phyloP scores from a whole-genome alignment of 345 rosid species.

The Gossypium stocksii region DNA sequence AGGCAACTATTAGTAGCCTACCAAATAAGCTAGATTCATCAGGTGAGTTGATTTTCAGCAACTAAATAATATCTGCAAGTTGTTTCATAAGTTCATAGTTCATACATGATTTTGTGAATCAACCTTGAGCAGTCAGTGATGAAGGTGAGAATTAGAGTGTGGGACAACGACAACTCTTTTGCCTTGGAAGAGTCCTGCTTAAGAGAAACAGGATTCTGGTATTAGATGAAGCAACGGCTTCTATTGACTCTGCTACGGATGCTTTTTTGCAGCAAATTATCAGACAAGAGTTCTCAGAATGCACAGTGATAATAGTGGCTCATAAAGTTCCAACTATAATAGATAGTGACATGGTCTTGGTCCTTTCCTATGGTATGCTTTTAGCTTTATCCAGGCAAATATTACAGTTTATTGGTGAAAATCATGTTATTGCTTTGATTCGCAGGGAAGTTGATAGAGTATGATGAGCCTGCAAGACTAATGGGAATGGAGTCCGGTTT shows the following conservation, averaged over 20 bases:
- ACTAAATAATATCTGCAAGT: neutral
- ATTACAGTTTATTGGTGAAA: neutral
- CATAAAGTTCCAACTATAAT: slow-evolving; percentile 72
- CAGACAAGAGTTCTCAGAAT: slow-evolving; percentile 54
- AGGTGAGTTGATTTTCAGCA: slow-evolving; percentile 26
- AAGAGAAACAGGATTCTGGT: slow-evolving; percentile 61
- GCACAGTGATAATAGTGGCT: slow-evolving; percentile 67
- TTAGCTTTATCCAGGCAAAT: neutral
- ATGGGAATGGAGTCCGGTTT: slow-evolving; percentile 61
- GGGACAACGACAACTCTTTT: slow-evolving; percentile 70
- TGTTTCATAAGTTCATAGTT: neutral
- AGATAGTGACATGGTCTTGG: slow-evolving; percentile 84
- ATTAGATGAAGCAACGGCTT: slow-evolving; percentile 68
- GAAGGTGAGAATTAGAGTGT: slow-evolving; percentile 89
- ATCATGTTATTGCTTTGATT: slow-evolving; percentile 2
- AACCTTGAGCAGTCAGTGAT: slow-evolving; percentile 44
- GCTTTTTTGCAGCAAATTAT: slow-evolving; percentile 62
- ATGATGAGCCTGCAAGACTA: slow-evolving; percentile 59
- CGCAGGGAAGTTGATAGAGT: slow-evolving; percentile 58
- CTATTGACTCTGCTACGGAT: slow-evolving; percentile 66
- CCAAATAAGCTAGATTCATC: slow-evolving; percentile 63
- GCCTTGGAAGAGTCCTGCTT: slow-evolving; percentile 66
- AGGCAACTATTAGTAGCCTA: slow-evolving; percentile 47
- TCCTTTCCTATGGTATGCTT: slow-evolving; percentile 57
- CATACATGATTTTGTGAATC: neutral